Evolutionary conservation across 495 filamentous ascomycete genomes (phyloP), one percentile per base, ranked within the genome.

Genomic region (Hyphodiscus hymeniophilus): DNA sequence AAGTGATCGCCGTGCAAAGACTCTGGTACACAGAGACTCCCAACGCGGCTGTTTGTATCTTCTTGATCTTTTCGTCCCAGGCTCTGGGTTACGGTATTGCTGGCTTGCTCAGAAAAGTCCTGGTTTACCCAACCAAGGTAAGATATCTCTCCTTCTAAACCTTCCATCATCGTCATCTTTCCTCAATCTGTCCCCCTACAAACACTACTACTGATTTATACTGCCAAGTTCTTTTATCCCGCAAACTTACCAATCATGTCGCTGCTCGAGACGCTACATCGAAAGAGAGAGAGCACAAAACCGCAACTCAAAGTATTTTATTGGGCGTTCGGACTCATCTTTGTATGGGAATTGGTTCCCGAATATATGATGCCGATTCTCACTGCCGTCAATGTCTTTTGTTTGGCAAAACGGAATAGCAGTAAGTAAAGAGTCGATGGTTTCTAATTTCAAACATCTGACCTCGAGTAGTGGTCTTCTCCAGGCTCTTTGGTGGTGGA

Each of bases 351-450:
- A 49, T 66, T 72, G 12, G 59, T 80, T 26, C 77, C 76, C 0
- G 69, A 73, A 17, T 80, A 74, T 47, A 73, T 79, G n/a, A 65
- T 73, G 26, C 63, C 74, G 0, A 70, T 71, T 63, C 65, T 81
- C 8, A 73, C 69, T 33, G 71, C 71, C 3, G 56, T 81, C 23
- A 74, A 70, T 2, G 70, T 80, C 24, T 71, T 74, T 48, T 79
- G 77, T 49, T 59, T 81, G 4, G 77, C 75, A 5, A 63, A 66
- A 3, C 62, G 69, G 39, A 60, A 72, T 51, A 65, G 61, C 10
- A 35, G 41, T 43, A 15, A 30, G 41, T 26, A 3, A 28, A 7
- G 7, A 32, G 30, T 32, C 13, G 7, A 32, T 13, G 30, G 13
- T 7, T 7, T n/a, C n/a, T n/a, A n/a, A 32, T 7, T 13, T 13